Evolutionary conservation across 768 basidiomycete genomes (phyloP), one percentile per base, ranked within the genome.

Genomic region (Aureoboletus auriporus): DNA sequence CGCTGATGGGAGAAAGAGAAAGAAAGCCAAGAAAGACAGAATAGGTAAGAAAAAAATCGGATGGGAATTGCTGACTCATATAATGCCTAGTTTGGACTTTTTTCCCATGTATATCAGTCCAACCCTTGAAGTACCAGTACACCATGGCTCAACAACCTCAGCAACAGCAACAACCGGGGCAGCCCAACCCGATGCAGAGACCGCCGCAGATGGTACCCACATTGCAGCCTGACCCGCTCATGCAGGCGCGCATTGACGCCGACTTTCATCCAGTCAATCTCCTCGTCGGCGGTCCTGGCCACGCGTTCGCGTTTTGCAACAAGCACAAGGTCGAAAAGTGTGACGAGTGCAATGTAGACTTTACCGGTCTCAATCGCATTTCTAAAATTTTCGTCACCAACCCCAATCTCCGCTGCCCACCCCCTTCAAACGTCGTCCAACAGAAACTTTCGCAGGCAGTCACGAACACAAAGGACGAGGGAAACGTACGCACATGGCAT

Each of bases 381-480:
- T 76, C 89, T 9, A 80, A 80, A 39, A 66, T 88, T 8, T 77
- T 93, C 47, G 75, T 78, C 52, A 67, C 74, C 55, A 84, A 92
- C 61, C 84, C 87, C 27, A 79, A 75, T 53, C 70, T 89, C 14
- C 77, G 81, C 42, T 89, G 88, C 59, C 92, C 78, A 8, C 93
- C 93, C 2, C 92, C 93, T 5, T 78, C 83, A 27, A 85, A 82
- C 52, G 75, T 93, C 41, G 72, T 88, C 42, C 83, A 84, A 8
- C 83, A 84, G 59, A 86, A 88, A 53, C 71, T 95, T 16, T 78
- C 87, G 0, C 79, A 84, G 55, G 77, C 82, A 17, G 80, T 97
- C 47, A 84, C 80, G 12, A 72, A 76, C 40, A 84, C 86, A 5
- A 97, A 97, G 64, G 95, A 98, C 41, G 90, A 95, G 53, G 96